These are phyloP conservation scores for Taiwanofungus camphoratus DNA, from an alignment of 1,284 basidiomycete species.

Conservation along the genomic window DNA sequence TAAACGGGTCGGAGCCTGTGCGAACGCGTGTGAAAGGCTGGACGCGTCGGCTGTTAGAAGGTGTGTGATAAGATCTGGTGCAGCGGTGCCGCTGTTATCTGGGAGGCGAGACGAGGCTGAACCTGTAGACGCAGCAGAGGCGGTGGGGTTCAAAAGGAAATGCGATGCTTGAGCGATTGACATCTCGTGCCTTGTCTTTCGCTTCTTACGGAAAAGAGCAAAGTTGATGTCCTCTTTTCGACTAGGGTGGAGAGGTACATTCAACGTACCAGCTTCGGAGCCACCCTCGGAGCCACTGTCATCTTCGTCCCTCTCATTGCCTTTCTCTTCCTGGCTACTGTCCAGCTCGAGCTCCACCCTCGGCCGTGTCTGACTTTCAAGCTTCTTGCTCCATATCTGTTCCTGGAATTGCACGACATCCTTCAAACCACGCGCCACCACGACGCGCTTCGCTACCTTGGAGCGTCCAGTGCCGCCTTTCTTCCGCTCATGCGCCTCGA, in stretches of 20 bases:
- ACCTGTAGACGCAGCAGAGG: conserved; percentile 19
- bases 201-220: conserved; percentile 30
- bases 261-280: conserved; percentile 4
- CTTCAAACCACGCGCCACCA: conserved; percentile 58
- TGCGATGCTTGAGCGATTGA: conserved; percentile 41
- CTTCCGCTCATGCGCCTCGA: conserved; percentile 35
- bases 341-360: conserved; percentile 35
- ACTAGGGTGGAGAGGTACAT: conserved; percentile 3
- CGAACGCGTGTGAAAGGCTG: conserved; percentile 24
- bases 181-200: conserved; percentile 33
- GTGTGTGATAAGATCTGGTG: conserved; percentile 31
- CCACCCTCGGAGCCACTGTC: conserved; percentile 9
- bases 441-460: conserved; percentile 50
- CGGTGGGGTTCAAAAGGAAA: conserved; percentile 53
- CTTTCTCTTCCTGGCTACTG: conserved; percentile 26
- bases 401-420: conserved; percentile 66
- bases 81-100: not conserved
- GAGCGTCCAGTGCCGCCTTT: conserved; percentile 39
- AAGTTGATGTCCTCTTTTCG: conserved; percentile 10
- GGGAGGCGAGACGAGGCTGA: conserved; percentile 11
- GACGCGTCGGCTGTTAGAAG: conserved; percentile 45
- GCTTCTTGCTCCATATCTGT: conserved; percentile 43
- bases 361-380: conserved; percentile 30
- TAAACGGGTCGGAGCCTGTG: conserved; percentile 48
- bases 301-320: conserved; percentile 16